These are phyloP conservation scores for Stagonosporopsis rhizophila DNA, from an alignment of 2,329 filamentous ascomycete genomes.

Conservation along the genomic window DNA sequence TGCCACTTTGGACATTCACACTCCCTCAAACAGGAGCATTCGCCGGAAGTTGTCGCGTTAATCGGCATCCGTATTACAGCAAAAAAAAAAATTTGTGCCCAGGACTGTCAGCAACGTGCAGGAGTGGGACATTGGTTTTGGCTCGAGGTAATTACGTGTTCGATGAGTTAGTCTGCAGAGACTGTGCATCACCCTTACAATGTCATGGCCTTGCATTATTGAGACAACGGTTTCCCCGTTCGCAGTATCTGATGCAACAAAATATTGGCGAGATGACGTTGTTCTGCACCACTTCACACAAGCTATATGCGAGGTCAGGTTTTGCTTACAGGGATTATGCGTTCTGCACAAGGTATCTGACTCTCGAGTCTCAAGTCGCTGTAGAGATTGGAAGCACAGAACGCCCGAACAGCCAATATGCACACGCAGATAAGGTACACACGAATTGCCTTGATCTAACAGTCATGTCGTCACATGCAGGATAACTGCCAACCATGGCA, in stretches of 20 bases:
- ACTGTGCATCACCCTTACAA: not conserved
- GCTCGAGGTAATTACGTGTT: no score
- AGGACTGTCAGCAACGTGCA: not conserved
- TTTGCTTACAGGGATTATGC: not conserved
- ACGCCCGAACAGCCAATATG: not conserved
- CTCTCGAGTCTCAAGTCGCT: not conserved
- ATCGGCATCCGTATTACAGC: not conserved
- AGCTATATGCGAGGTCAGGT: not conserved
- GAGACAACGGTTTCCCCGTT: not conserved
- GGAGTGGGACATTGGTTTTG: no score
- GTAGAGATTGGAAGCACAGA: not conserved
- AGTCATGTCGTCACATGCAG: not conserved
- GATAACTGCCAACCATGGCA: not conserved
- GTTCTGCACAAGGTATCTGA: not conserved
- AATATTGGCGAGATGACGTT: not conserved
- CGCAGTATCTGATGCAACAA: not conserved
- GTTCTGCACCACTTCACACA: not conserved
- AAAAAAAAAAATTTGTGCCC: not conserved
- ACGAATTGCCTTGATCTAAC: not conserved
- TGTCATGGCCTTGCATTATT: not conserved
- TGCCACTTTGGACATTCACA: not conserved
- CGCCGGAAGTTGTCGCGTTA: not conserved
- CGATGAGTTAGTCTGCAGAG: no score
- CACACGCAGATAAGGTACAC: not conserved
- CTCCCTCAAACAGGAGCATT: not conserved